phyloP scores from a whole-genome alignment of 768 basidiomycete species.

The Trametes maxima region DNA sequence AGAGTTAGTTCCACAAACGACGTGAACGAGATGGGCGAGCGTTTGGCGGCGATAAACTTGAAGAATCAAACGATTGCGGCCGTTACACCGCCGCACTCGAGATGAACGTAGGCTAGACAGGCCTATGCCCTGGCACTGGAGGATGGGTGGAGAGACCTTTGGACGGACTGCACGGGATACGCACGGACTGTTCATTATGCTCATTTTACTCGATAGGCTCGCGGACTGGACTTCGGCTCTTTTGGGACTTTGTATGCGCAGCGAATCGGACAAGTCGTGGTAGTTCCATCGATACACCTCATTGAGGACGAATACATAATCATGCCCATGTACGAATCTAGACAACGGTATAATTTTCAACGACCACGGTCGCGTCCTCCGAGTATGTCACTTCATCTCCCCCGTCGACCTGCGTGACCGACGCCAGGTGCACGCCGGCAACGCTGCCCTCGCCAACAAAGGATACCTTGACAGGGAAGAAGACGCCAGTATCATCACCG shows the following conservation, averaged over 20 bases:
- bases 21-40: constrained; percentile 23
- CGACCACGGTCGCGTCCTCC: constrained; percentile 50
- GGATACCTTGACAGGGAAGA: constrained; percentile 89
- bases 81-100: constrained; percentile 5
- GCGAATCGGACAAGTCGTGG: neutral
- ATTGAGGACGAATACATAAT: constrained; percentile 16
- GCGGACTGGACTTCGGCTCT: neutral
- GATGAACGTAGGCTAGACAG: neutral
- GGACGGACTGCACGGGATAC: neutral
- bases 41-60: constrained; percentile 10
- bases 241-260: constrained; percentile 19
- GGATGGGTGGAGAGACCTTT: neutral
- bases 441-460: constrained; percentile 84
- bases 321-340: constrained; percentile 22
- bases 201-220: neutral
- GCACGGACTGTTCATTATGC: neutral
- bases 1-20: constrained; percentile 22
- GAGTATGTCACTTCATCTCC: constrained; percentile 55
- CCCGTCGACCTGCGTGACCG: constrained; percentile 54
- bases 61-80: constrained; percentile 2
- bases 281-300: constrained; percentile 18
- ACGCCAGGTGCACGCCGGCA: constrained; percentile 69
- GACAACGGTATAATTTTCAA: constrained; percentile 53
- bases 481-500: constrained; percentile 78
- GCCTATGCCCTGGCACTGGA: neutral